phyloP scores from a whole-genome alignment of 306 rosid genomes.

The Leucaena leucocephala region DNA sequence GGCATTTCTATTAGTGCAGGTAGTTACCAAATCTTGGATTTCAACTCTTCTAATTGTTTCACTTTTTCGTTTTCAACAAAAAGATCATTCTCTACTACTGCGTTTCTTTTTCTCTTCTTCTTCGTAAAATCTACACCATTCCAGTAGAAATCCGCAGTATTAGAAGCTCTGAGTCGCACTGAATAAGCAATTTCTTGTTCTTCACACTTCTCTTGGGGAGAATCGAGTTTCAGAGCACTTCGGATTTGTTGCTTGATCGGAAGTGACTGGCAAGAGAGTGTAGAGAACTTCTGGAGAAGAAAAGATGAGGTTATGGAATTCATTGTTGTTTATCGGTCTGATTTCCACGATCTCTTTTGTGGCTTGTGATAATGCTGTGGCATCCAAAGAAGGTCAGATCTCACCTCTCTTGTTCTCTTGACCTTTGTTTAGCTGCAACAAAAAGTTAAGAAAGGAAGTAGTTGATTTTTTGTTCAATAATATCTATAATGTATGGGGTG shows the following conservation, averaged over 20 bases:
- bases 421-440: conserved; percentile 32
- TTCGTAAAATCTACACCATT: conserved; percentile 25
- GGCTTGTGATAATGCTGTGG: conserved; percentile 47
- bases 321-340: conserved; percentile 57
- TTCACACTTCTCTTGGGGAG: conserved; percentile 37
- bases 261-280: conserved; percentile 25
- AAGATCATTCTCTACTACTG: neutral
- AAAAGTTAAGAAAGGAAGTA: conserved; percentile 26
- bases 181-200: conserved; percentile 33
- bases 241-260: conserved; percentile 32
- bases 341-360: conserved; percentile 53
- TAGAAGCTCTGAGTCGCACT: conserved; percentile 35
- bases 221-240: conserved; percentile 12
- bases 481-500: neutral
- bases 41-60: conserved; percentile 30
- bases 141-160: conserved; percentile 37
- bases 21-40: conserved; percentile 51
- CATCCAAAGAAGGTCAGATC: conserved; percentile 90
- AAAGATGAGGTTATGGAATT: conserved; percentile 64
- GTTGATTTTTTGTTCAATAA: conserved; percentile 26
- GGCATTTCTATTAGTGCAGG: conserved; percentile 36
- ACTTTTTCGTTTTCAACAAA: neutral
- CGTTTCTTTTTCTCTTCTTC: conserved; percentile 18
- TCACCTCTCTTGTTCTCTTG: conserved; percentile 39
- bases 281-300: conserved; percentile 35